Base-by-base conservation (phyloP, 495 filamentous ascomycete species). In the Hypoxylon cercidicola region DNA sequence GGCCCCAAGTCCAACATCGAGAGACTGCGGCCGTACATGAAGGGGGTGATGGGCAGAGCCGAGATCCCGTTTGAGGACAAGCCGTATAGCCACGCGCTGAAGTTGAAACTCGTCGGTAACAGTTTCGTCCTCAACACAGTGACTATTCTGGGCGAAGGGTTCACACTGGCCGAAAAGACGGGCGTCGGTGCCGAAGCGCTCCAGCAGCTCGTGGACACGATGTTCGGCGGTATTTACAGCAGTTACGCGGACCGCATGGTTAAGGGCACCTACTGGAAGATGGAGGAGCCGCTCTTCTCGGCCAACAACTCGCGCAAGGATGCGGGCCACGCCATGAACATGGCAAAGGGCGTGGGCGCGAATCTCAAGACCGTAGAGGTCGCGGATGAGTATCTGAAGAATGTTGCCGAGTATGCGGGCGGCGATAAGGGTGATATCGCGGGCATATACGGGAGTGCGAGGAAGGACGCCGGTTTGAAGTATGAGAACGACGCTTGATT, bases 221-320 rank as follows among this genome's bases (percentile, higher is more conserved):
- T 92, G 77, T 88, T 85, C 62, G 84, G 85, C 1, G 87, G 85
- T 6, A 81, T 87, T 6, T 89, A 86, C 70, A 75, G 87, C 9
- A 87, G 86, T 32, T 97, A 97, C 72, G 87, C 87, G 11, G 81
- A 80, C 32, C 83, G 93, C 20, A 89, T 97, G 89, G 67, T 84
- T 56, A 73, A 77, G 7, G 93, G 93, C 0, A 90, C 92, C 68
- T 97, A 97, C 39, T 75, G 82, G 68, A 76, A 79, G 70, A 66
- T 76, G 51, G 79, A 77, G 11, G 74, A 92, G 77, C 93, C 93
- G 55, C 78, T 96, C 21, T 96, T 96, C 74, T 87, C 86, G n/a
- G 93, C 94, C 7, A 90, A 96, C 74, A 74, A 97, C 52, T 93
- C 93, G 15, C 77, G 88, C 62, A 97, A 97, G 78, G 93, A 97